Conservation (phyloP, 306 rosid genomes). For the Hylodesmum podocarpum region DNA sequence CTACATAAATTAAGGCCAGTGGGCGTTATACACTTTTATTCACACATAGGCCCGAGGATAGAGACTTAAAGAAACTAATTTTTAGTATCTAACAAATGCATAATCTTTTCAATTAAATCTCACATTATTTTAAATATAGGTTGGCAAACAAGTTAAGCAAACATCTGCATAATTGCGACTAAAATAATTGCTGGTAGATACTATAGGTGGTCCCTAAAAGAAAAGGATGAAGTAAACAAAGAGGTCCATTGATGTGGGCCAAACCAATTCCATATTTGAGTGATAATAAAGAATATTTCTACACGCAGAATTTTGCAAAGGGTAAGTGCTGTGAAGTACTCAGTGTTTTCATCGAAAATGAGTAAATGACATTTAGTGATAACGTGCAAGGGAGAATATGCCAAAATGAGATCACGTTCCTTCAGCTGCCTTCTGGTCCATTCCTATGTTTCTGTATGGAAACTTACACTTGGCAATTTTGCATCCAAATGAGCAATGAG, state of each 20-base stretch:
- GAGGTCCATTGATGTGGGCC: conserved; percentile 18
- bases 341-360: not conserved
- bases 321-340: not conserved
- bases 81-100: not conserved
- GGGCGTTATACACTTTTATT: not conserved
- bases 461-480: not conserved
- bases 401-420: not conserved
- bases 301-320: not conserved
- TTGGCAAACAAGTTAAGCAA: not conserved
- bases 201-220: not conserved
- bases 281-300: not conserved
- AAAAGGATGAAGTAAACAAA: not conserved
- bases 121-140: not conserved
- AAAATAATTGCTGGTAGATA: conserved; percentile 1
- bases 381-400: not conserved
- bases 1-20: not conserved
- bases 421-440: not conserved
- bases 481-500: not conserved
- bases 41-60: not conserved
- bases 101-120: not conserved
- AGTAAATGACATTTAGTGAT: not conserved
- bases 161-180: not conserved
- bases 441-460: not conserved
- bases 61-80: not conserved
- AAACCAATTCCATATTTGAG: not conserved